Base-by-base conservation (phyloP, 2,329 filamentous ascomycete species). In the Microsporum ferrugineum region DNA sequence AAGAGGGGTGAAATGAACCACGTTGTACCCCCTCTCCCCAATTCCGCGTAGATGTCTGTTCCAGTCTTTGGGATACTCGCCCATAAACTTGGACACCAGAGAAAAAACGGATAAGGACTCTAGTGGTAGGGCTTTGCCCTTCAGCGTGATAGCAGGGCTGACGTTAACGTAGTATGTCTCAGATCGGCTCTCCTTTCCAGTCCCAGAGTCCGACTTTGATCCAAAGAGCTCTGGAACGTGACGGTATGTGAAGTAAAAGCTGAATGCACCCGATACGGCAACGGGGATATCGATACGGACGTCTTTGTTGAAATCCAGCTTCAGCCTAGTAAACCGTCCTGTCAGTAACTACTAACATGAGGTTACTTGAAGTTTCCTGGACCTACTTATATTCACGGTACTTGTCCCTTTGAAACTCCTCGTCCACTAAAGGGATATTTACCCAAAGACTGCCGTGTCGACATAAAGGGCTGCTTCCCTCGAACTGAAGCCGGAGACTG, bases 71-170 rank as follows among this genome's bases (percentile, higher is more conserved):
- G 92, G 90, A 71, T 94, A 96, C 70, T 87, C 86, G 64, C 94
- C 94, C 89, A 99, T 95, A 77, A 96, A 96, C 76, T 99, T 99
- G 71, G 92, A 96, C 65, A 99, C 89, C 61, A 92, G 82, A 8
- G 94, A 97, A 76, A 96, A 95, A 66, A 96, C 83, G 12, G 90
- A 95, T 57, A 99, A 79, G 0, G 92, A 89, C 66, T 94, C 86
- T 67, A 97, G 80, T 0, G 94, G 91, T 67, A 99, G 76, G 7
- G 84, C 82, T 55, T 84, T 79, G 60, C 86, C 85, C 60, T 89
- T 86, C 61, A 97, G 82, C 8, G 81, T 84, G 66, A 99, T 80
- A 34, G 82, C 82, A 0, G 95, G 94, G 17, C 88, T 88, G 43
- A 99, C 89, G 82, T 97, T 91, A 71, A 99, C 89, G 77, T 96